Evolutionary conservation across 2,329 filamentous ascomycete genomes (phyloP).

Genomic region (Ceratocystis cubensis): DNA sequence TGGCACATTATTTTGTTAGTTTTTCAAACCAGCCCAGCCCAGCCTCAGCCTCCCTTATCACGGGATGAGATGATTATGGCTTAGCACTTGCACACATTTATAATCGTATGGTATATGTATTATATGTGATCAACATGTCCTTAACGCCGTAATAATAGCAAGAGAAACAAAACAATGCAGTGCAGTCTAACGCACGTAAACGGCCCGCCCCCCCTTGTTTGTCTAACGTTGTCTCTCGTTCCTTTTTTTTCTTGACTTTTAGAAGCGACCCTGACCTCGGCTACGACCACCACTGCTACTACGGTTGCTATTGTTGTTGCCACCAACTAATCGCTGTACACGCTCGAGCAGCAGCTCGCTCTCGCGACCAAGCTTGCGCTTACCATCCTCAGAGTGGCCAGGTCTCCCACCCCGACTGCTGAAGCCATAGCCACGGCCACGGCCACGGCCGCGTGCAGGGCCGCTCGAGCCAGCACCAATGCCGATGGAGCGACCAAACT

Average conservation of each 20-base stretch:
- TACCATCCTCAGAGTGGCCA: slow-evolving; percentile 38
- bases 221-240: background rate
- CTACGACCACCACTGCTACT: background rate
- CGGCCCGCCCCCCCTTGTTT: background rate
- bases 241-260: background rate
- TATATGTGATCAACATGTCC: background rate
- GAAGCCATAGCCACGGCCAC: background rate
- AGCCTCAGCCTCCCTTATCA: too few species aligned
- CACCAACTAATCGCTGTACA: slow-evolving; percentile 52
- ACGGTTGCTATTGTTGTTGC: slow-evolving; percentile 15
- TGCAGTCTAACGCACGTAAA: background rate
- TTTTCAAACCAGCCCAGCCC: too few species aligned
- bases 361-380: slow-evolving; percentile 61
- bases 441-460: background rate
- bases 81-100: background rate
- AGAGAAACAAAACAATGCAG: background rate
- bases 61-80: background rate
- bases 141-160: background rate
- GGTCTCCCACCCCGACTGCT: background rate
- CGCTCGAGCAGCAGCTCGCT: slow-evolving; percentile 58
- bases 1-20: background rate
- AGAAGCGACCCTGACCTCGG: background rate
- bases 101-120: background rate
- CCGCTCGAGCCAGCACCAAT: slow-evolving; percentile 29
- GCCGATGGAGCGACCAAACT: slow-evolving; percentile 55